Base-by-base conservation (phyloP, 306 rosid genomes). In the Acacia melanoxylon region DNA sequence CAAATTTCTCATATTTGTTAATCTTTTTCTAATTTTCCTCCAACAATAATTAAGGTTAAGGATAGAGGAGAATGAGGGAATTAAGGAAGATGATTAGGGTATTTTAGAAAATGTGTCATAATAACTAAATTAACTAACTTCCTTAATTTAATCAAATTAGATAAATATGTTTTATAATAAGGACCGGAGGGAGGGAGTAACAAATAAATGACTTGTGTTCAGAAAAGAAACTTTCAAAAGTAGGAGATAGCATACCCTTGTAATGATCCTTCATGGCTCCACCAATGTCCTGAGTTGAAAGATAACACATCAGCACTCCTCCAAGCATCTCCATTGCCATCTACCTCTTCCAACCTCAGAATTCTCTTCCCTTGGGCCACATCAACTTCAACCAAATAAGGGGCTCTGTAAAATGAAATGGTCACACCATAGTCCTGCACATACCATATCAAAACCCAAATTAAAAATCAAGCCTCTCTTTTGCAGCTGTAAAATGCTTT, bases 281-380 rank as follows among this genome's bases (percentile, higher is more conserved):
- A 93, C 98, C 97, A 93, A 80, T 93, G 98, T 25, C 97, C 98
- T 54, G 94, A 88, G 90, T 93, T 89, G 69, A 93, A 93, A 5
- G 94, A 91, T 29, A 93, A 76, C 72, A 93, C 91, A 54, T 93
- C 94, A 51, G 90, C 98, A 1, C 31, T 59, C 74, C 8, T 79
- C 98, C 97, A 93, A 0, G 82, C 84, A 6, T 86, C 77, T 59
- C 92, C 86, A 74, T 91, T 91, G 61, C 76, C 86, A 67, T 81
- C 85, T 14, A 93, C 85, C 63, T 91, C 85, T 9, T 93, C 93
- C 31, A 93, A 88, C 77, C 70, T 84, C 17, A 93, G 73, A 29
- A 93, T 79, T 66, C 98, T 90, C 84, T 88, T 93, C 41, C 98
- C 98, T 67, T 87, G 89, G 63, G 77, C 62, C 81, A 83, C 84